These are phyloP conservation scores for Clonostachys rosea DNA, from an alignment of 2,329 filamentous ascomycete genomes.

Conservation along the genomic window DNA sequence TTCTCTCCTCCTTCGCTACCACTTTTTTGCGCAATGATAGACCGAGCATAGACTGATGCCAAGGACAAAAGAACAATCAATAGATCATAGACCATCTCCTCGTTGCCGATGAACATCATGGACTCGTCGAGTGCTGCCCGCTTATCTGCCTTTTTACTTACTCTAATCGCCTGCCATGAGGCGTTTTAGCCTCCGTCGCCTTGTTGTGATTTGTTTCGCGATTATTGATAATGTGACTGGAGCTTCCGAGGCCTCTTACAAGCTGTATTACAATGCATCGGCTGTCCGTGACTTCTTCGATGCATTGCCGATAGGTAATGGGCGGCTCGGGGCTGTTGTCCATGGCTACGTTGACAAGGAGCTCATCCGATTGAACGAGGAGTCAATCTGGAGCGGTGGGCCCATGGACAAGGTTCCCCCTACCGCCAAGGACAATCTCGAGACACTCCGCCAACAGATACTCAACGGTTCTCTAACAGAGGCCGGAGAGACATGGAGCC, in stretches of 20 bases:
- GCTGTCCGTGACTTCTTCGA: slow-evolving; percentile 3
- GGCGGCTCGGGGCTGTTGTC: slow-evolving; percentile 29
- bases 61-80: too few relatives aligned
- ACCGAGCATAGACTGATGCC: too few relatives aligned
- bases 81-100: too few relatives aligned
- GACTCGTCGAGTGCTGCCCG: too few relatives aligned
- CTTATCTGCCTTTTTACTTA: too few relatives aligned
- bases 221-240: too few relatives aligned
- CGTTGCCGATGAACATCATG: too few relatives aligned
- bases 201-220: too few relatives aligned
- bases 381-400: slow-evolving; percentile 37
- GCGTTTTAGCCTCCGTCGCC: too few relatives aligned
- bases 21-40: too few relatives aligned
- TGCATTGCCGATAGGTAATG: slow-evolving; percentile 36
- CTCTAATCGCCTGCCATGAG: too few relatives aligned
- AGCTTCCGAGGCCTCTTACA: neutral
- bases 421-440: slow-evolving; percentile 23
- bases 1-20: too few relatives aligned
- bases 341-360: slow-evolving; percentile 27
- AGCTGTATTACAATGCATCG: neutral
- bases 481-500: neutral
- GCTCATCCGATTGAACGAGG: slow-evolving; percentile 37
- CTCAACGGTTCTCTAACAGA: slow-evolving; percentile 24
- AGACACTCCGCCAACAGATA: slow-evolving; percentile 12
- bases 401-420: slow-evolving; percentile 30